phyloP scores from a whole-genome alignment of 1,139 yeast species.

The Ogataea hybrid region DNA sequence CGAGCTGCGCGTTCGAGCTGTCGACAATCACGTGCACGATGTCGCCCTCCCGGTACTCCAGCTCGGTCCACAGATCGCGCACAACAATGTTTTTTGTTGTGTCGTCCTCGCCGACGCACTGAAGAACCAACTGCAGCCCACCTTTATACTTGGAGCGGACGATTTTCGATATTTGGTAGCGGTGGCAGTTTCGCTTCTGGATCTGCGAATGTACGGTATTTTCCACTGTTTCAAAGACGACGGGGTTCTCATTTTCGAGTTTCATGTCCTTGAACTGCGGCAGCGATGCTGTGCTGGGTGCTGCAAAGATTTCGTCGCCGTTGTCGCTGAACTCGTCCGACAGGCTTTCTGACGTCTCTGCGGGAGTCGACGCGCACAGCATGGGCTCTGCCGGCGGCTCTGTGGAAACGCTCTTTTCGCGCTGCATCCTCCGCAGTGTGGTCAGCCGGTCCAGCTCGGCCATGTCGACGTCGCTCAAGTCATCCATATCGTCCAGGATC shows the following conservation, averaged over 20 bases:
- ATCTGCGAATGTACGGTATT: conserved; percentile 46
- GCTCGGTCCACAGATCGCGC: conserved; percentile 36
- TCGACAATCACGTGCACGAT: conserved; percentile 53
- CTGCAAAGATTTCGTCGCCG: conserved; percentile 27
- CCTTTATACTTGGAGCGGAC: conserved; percentile 35
- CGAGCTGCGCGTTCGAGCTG: conserved; percentile 38
- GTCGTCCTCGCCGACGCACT: conserved; percentile 41
- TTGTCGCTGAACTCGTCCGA: conserved; percentile 29
- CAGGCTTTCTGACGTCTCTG: conserved; percentile 1
- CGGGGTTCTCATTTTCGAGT: conserved; percentile 16
- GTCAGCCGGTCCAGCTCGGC: conserved; percentile 27
- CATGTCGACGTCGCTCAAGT: conserved; percentile 32
- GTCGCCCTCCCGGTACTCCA: conserved; percentile 46
- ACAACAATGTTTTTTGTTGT: conserved; percentile 42
- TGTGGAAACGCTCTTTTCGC: conserved; percentile 1
- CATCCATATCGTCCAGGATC: conserved; percentile 25
- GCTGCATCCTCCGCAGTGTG: not conserved
- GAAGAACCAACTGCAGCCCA: conserved; percentile 47
- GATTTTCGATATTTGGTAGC: conserved; percentile 48
- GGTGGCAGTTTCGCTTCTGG: conserved; percentile 43
- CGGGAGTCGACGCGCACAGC: not conserved
- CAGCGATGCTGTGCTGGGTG: not conserved
- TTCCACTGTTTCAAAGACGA: conserved; percentile 15
- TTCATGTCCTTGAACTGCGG: conserved; percentile 24
- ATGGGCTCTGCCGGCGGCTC: not conserved